Evolutionary conservation across 768 basidiomycete genomes (phyloP).

Genomic region (Agaricus bisporus): DNA sequence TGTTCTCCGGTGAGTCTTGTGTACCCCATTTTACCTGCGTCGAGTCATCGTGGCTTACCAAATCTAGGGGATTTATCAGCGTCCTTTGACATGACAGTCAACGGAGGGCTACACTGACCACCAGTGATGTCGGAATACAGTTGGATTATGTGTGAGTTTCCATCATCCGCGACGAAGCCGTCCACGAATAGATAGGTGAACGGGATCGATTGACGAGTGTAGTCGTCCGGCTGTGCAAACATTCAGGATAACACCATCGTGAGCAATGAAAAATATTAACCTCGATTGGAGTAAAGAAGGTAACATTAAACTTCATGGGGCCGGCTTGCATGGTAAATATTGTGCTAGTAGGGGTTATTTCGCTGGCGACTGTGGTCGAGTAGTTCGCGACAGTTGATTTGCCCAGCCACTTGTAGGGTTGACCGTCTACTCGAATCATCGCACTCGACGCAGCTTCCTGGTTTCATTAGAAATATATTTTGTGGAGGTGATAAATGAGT

Average conservation of each 20-base stretch:
- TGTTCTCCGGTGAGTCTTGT: slow-evolving; percentile 17
- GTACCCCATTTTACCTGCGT: slow-evolving; percentile 40
- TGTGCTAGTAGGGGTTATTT: slow-evolving; percentile 49
- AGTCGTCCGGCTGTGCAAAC: slow-evolving; percentile 34
- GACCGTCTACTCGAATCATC: slow-evolving; percentile 40
- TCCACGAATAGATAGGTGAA: slow-evolving; percentile 39
- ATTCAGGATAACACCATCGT: not conserved
- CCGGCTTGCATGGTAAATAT: slow-evolving; percentile 45
- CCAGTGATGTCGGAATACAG: slow-evolving; percentile 43
- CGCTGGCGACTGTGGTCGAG: slow-evolving; percentile 11
- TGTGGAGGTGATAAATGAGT: not conserved
- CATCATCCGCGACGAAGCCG: slow-evolving; percentile 29
- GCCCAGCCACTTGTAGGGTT: slow-evolving; percentile 40
- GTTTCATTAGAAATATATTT: no score
- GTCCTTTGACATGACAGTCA: not conserved
- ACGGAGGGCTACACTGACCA: slow-evolving; percentile 11
- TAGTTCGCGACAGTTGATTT: slow-evolving; percentile 13
- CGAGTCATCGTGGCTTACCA: slow-evolving; percentile 25
- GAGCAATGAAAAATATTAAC: slow-evolving; percentile 19
- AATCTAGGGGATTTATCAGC: slow-evolving; percentile 18
- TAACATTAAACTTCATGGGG: slow-evolving; percentile 41
- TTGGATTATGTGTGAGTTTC: slow-evolving; percentile 29
- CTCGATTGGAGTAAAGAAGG: slow-evolving; percentile 53
- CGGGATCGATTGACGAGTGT: slow-evolving; percentile 46
- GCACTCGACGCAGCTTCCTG: no score